Conservation (phyloP, 2,329 filamentous ascomycete species). For the Aspergillus aculeatus region DNA sequence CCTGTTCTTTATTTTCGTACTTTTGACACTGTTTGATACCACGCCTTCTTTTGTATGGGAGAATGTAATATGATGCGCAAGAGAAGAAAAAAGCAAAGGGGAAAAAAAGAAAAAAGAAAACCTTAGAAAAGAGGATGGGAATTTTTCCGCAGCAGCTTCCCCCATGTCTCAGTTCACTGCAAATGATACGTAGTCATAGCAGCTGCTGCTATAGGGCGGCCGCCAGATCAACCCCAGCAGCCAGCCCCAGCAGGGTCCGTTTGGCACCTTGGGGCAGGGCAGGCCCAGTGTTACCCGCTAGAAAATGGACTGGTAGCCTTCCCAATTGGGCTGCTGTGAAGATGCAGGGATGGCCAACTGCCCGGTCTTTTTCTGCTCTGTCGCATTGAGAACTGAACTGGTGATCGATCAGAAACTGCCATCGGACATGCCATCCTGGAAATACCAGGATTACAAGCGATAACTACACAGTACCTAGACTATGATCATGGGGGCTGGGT, state of each 20-base stretch:
- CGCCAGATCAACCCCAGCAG: not conserved
- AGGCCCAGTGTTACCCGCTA: not conserved
- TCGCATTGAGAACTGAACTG: not conserved
- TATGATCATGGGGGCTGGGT: not conserved
- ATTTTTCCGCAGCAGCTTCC: not conserved
- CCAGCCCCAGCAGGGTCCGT: not conserved
- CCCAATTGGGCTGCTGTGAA: not conserved
- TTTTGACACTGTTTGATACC: not conserved
- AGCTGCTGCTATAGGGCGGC: not conserved
- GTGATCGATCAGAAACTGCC: not conserved
- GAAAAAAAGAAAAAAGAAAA: too few species aligned
- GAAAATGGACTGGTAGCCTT: not conserved
- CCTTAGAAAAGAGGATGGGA: not conserved
- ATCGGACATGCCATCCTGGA: not conserved
- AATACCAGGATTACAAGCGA: not conserved
- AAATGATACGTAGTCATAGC: not conserved
- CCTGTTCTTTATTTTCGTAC: not conserved
- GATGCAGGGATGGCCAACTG: constrained; percentile 1
- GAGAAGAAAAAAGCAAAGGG: not conserved
- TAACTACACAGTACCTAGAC: not conserved
- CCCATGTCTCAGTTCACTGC: not conserved
- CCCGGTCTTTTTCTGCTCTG: not conserved
- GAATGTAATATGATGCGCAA: not conserved
- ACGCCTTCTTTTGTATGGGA: not conserved
- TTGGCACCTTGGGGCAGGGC: not conserved